Evolutionary conservation across 2,329 filamentous ascomycete genomes (phyloP).

Genomic region (Chaetomiaceae sp.): DNA sequence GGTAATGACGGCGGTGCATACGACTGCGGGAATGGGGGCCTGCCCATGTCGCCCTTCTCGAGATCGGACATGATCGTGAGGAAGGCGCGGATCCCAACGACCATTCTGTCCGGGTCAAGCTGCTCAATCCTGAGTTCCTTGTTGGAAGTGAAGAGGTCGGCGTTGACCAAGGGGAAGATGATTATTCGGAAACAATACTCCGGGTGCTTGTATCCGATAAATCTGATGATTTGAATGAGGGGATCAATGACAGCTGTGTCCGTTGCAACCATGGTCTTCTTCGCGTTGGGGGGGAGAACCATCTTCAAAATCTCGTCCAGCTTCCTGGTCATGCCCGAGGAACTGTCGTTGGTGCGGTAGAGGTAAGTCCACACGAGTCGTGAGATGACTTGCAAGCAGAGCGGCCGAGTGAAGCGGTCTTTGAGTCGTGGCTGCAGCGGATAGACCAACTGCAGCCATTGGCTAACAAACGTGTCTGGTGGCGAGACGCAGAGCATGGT

Average conservation of each 20-base stretch:
- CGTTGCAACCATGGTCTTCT: slow-evolving; percentile 74
- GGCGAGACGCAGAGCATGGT: slow-evolving; percentile 85
- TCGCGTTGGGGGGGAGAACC: slow-evolving; percentile 75
- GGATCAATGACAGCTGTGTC: slow-evolving; percentile 84
- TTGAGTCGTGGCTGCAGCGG: slow-evolving; percentile 77
- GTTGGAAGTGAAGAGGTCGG: slow-evolving; percentile 74
- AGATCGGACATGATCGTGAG: slow-evolving; percentile 89
- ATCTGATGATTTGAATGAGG: slow-evolving; percentile 86
- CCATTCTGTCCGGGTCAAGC: slow-evolving; percentile 91
- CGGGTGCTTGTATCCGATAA: slow-evolving; percentile 89
- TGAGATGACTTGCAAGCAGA: slow-evolving; percentile 84
- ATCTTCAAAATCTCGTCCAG: slow-evolving; percentile 86
- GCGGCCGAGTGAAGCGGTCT: slow-evolving; percentile 71
- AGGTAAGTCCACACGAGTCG: slow-evolving; percentile 92
- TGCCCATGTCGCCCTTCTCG: slow-evolving; percentile 72
- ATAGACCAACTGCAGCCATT: slow-evolving; percentile 81
- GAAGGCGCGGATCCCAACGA: slow-evolving; percentile 94
- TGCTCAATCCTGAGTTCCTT: slow-evolving; percentile 83
- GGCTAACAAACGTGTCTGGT: slow-evolving; percentile 73
- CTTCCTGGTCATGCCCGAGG: slow-evolving; percentile 66
- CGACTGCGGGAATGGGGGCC: slow-evolving; percentile 79
- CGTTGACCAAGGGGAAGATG: slow-evolving; percentile 93
- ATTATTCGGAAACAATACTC: slow-evolving; percentile 90
- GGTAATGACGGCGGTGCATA: slow-evolving; percentile 39
- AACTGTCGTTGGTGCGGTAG: slow-evolving; percentile 72